Evolutionary conservation across 257 asterid species (phyloP).

Genomic region (Ligustrum vulgare): DNA sequence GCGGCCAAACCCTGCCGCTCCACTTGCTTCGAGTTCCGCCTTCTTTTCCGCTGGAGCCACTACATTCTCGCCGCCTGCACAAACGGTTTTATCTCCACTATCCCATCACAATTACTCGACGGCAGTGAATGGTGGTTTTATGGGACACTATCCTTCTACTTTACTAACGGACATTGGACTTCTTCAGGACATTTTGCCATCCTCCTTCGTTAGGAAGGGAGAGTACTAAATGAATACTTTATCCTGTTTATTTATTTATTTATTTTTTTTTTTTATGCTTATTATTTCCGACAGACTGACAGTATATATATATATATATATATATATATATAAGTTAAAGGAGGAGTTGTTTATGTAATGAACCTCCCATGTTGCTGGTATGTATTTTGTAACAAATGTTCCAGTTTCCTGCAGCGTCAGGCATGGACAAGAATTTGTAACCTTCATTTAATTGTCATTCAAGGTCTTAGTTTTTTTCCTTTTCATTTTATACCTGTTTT

Average conservation of each 20-base stretch:
- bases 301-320: too few species aligned
- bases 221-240: conserved; percentile 18
- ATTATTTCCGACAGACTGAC: conserved; percentile 1
- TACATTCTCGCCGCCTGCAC: not conserved
- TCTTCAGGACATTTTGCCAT: conserved; percentile 53
- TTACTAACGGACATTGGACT: conserved; percentile 40
- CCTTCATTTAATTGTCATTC: too few species aligned
- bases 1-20: conserved; percentile 23
- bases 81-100: conserved; percentile 15
- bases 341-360: not conserved
- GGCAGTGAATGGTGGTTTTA: conserved; percentile 12
- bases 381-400: not conserved
- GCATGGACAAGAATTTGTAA: not conserved
- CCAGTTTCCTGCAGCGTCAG: not conserved
- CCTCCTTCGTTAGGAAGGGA: conserved; percentile 38
- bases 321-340: too few species aligned
- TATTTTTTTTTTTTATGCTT: not conserved
- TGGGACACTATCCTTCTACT: conserved; percentile 21
- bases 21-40: conserved; percentile 11
- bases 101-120: conserved; percentile 21
- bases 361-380: not conserved
- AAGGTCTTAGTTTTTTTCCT: not conserved
- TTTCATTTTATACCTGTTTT: too few species aligned
- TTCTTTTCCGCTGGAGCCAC: not conserved
- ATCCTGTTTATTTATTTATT: not conserved